phyloP scores from a whole-genome alignment of 2,329 filamentous ascomycete species.

The Ascochyta lentis region DNA sequence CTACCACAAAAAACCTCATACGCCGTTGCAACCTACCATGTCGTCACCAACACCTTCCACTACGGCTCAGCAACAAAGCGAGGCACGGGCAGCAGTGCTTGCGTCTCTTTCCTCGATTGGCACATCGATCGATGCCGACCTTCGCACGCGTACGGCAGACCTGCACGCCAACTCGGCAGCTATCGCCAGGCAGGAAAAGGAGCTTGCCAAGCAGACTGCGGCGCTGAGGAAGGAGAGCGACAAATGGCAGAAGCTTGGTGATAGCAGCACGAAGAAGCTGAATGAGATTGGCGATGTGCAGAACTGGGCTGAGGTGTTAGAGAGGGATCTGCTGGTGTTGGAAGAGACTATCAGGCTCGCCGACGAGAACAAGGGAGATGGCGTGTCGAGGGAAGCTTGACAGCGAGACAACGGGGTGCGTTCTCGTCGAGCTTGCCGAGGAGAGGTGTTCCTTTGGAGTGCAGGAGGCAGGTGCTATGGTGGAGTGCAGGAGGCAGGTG shows the following conservation, averaged over 20 bases:
- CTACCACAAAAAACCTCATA: neutral
- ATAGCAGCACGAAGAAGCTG: slow-evolving; percentile 67
- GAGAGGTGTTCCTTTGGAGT: neutral
- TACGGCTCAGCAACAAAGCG: slow-evolving; percentile 48
- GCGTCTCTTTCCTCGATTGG: slow-evolving; percentile 63
- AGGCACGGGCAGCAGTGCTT: slow-evolving; percentile 60
- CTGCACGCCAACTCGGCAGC: slow-evolving; percentile 73
- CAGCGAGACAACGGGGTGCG: slow-evolving; percentile 23
- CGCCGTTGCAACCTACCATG: slow-evolving; percentile 25
- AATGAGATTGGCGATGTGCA: slow-evolving; percentile 84
- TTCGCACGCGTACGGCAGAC: slow-evolving; percentile 70
- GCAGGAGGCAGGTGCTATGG: neutral
- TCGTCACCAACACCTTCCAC: slow-evolving; percentile 36
- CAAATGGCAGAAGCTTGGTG: slow-evolving; percentile 68
- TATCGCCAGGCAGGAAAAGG: slow-evolving; percentile 71
- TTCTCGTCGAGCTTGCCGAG: slow-evolving; percentile 11
- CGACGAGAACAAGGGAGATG: slow-evolving; percentile 31
- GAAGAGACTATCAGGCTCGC: slow-evolving; percentile 51
- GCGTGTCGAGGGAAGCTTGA: neutral
- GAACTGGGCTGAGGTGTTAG: slow-evolving; percentile 86
- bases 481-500: neutral
- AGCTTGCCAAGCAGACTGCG: slow-evolving; percentile 66
- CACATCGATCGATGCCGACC: slow-evolving; percentile 72
- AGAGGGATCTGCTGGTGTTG: slow-evolving; percentile 49
- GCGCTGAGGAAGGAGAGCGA: slow-evolving; percentile 69